Conservation (phyloP, 2,329 filamentous ascomycete genomes). For the Ophiostoma montium region DNA sequence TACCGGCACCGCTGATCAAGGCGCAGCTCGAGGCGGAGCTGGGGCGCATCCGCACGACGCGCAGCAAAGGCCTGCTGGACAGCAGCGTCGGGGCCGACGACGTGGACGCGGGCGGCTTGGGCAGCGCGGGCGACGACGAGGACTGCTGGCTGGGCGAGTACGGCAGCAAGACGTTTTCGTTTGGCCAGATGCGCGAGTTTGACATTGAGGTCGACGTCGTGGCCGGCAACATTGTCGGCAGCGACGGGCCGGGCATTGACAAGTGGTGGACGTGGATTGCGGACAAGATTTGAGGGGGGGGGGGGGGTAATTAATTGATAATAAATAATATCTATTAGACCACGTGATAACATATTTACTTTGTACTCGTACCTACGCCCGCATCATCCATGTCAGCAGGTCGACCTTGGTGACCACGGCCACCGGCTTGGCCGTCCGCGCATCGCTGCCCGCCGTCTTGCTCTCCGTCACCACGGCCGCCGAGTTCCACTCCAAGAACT, state of each 20-base stretch:
- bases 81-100: conserved; percentile 54
- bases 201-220: conserved; percentile 64
- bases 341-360: no score
- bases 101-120: conserved; percentile 29
- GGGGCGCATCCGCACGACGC: conserved; percentile 58
- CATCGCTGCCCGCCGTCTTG: conserved; percentile 27
- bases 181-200: conserved; percentile 71
- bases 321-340: neutral
- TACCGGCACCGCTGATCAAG: conserved; percentile 65
- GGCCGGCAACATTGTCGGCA: conserved; percentile 55
- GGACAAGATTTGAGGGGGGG: conserved; percentile 43
- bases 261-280: conserved; percentile 90
- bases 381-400: conserved; percentile 81
- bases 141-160: conserved; percentile 77
- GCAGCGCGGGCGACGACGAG: conserved; percentile 35
- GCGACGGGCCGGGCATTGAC: conserved; percentile 54
- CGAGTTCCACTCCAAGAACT: conserved; percentile 97
- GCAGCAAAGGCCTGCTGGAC: conserved; percentile 69
- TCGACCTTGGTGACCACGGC: conserved; percentile 96
- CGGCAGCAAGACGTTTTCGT: conserved; percentile 63
- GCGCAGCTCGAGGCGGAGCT: conserved; percentile 68
- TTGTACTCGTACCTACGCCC: conserved; percentile 28
- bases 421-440: conserved; percentile 55
- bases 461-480: conserved; percentile 86
- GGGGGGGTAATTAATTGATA: no score